These are phyloP conservation scores for Candida qinlingensis DNA, from an alignment of 805 yeast genomes.

Conservation along the genomic window DNA sequence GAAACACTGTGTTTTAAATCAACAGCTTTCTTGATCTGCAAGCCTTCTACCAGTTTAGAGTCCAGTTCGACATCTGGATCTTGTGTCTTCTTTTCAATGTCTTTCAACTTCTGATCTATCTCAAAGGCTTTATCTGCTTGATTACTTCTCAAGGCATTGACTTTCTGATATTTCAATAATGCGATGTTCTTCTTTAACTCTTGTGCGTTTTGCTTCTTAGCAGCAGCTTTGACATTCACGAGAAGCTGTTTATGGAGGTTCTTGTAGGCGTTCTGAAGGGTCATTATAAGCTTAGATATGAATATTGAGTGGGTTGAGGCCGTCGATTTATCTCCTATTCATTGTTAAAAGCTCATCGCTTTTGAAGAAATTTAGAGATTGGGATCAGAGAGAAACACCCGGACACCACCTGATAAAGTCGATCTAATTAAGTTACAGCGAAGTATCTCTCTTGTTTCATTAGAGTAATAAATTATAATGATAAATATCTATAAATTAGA, in stretches of 20 bases:
- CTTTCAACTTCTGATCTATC: slow-evolving; percentile 16
- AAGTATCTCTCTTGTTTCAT: neutral
- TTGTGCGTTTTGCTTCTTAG: slow-evolving; percentile 22
- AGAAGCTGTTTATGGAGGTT: slow-evolving; percentile 20
- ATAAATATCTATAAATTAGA: slow-evolving; percentile 8
- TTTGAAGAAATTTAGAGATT: neutral
- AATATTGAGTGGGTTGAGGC: neutral
- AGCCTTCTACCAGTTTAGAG: slow-evolving; percentile 8
- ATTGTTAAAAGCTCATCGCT: neutral
- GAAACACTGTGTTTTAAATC: slow-evolving; percentile 19
- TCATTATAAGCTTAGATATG: slow-evolving; percentile 1
- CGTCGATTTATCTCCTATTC: neutral
- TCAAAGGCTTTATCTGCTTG: slow-evolving; percentile 16
- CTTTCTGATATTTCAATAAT: slow-evolving; percentile 21
- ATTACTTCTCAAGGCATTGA: slow-evolving; percentile 21
- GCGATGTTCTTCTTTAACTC: slow-evolving; percentile 23
- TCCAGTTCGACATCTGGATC: slow-evolving; percentile 17
- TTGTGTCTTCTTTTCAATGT: slow-evolving; percentile 13
- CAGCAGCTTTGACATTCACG: slow-evolving; percentile 18
- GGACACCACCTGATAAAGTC: neutral
- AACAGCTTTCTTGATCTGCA: slow-evolving; percentile 9
- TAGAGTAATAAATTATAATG: neutral
- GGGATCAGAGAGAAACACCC: neutral
- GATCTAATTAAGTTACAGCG: neutral
- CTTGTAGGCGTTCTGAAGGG: slow-evolving; percentile 14